Base-by-base conservation (phyloP, 805 yeast genomes). In the Wickerhamomyces mucosus region DNA sequence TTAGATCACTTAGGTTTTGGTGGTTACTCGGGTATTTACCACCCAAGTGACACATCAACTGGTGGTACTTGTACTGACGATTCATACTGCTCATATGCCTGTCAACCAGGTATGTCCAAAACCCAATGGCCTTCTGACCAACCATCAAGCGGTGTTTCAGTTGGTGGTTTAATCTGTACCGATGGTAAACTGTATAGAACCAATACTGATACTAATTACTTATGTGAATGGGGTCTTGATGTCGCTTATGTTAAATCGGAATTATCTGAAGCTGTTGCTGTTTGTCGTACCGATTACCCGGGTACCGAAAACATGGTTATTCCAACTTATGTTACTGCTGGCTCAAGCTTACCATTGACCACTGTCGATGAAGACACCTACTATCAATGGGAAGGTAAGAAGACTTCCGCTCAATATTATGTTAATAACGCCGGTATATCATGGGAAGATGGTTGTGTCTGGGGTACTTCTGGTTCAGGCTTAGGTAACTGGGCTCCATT, bases 401-500 rank as follows among this genome's bases (percentile, higher is more conserved):
- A 66, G 46, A 89, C 98, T 26, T 85, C 96, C 35, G 79, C 95
- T 40, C 98, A 89, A 69, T 92, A 84, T 74, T 89, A 89, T 63
- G 96, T 89, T 42, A 89, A 89, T 76, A 75, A 89, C 53, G 96
- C 96, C 33, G 97, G 97, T 69, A 85, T 86, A 46, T 69, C 84
- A 33, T 68, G 67, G 53, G 80, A 78, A 58, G 92, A 88, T 41
- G 97, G 96, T 50, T 89, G 98, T 69, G 59, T 81, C 47, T 89
- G 98, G 98, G 94, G 96, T 58, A 56, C 73, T 33, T 48, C 67
- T 6, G 84, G 84, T 42, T 69, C 88, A 23, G 80, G 78, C 50
- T 61, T 82, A 43, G 98, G 98, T 65, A 89, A 89, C 82, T 89
- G 96, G 96, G 95, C 97, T 43, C 97, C 97, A 48, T 68, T 89